phyloP scores from a whole-genome alignment of 2,329 filamentous ascomycete genomes.

The Mollisiaceae sp. region DNA sequence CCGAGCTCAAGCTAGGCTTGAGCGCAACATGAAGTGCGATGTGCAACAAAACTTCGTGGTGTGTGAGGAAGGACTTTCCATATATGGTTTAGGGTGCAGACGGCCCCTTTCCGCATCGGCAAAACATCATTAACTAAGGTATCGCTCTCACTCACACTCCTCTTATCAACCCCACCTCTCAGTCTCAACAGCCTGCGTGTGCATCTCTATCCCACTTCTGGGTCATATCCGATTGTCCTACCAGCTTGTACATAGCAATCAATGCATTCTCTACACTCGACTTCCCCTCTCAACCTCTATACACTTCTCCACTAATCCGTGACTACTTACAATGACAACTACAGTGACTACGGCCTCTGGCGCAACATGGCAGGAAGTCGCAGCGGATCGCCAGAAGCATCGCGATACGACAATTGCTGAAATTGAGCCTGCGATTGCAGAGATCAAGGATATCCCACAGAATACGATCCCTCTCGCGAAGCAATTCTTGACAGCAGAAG shows the following conservation, averaged over 20 bases:
- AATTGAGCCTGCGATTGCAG: constrained; percentile 48
- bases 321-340: constrained; percentile 34
- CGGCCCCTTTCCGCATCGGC: background rate
- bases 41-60: background rate
- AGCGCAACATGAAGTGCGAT: too few relatives aligned
- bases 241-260: constrained; percentile 19
- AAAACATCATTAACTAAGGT: background rate
- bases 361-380: constrained; percentile 53
- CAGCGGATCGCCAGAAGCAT: constrained; percentile 51
- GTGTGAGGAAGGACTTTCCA: background rate
- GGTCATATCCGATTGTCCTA: background rate
- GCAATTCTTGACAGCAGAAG: constrained; percentile 50
- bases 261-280: constrained; percentile 12
- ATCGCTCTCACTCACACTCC: background rate
- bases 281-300: constrained; percentile 2
- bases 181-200: background rate
- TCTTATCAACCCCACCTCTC: constrained; percentile 7
- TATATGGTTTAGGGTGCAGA: background rate
- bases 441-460: constrained; percentile 45
- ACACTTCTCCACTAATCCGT: background rate
- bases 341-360: constrained; percentile 38
- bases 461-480: constrained; percentile 54
- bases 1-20: background rate
- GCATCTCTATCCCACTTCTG: constrained; percentile 11
- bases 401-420: constrained; percentile 51